Conservation (phyloP, 495 filamentous ascomycete species). For the Trypethelium eluteriae region DNA sequence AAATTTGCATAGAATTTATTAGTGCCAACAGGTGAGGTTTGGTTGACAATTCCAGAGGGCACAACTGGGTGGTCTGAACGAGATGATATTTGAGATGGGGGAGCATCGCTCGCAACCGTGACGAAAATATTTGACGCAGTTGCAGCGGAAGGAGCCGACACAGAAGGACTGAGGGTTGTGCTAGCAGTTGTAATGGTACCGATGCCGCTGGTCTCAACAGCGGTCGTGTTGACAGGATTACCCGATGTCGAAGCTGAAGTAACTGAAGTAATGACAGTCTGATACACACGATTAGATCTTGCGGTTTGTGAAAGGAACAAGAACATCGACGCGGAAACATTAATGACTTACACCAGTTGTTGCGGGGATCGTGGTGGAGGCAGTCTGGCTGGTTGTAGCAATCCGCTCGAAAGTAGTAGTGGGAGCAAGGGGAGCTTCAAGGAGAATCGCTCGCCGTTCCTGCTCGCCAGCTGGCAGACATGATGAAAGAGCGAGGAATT, state of each 20-base stretch:
- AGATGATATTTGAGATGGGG: constrained; percentile 30
- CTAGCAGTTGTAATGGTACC: constrained; percentile 22
- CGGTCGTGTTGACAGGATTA: constrained; percentile 3
- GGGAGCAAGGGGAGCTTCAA: not conserved
- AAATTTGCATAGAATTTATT: constrained; percentile 95
- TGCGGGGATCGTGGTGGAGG: not conserved
- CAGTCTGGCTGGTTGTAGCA: not conserved
- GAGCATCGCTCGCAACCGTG: constrained; percentile 32
- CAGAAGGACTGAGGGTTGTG: constrained; percentile 24
- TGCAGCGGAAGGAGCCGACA: constrained; percentile 20
- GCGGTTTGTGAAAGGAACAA: not conserved
- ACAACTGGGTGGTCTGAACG: constrained; percentile 34
- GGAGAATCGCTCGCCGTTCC: not conserved
- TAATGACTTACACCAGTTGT: constrained; percentile 1
- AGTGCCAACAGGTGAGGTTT: constrained; percentile 55
- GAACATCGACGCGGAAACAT: too few relatives aligned
- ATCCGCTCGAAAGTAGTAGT: not conserved
- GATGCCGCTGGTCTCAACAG: not conserved
- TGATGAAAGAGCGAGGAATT: not conserved
- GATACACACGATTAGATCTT: not conserved
- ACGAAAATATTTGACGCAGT: constrained; percentile 32
- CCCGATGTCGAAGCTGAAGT: constrained; percentile 2
- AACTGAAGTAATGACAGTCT: constrained; percentile 6
- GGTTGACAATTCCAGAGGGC: constrained; percentile 29
- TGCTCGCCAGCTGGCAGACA: not conserved